phyloP scores from a whole-genome alignment of 2,329 filamentous ascomycete genomes.

The Cladosporium sp. region DNA sequence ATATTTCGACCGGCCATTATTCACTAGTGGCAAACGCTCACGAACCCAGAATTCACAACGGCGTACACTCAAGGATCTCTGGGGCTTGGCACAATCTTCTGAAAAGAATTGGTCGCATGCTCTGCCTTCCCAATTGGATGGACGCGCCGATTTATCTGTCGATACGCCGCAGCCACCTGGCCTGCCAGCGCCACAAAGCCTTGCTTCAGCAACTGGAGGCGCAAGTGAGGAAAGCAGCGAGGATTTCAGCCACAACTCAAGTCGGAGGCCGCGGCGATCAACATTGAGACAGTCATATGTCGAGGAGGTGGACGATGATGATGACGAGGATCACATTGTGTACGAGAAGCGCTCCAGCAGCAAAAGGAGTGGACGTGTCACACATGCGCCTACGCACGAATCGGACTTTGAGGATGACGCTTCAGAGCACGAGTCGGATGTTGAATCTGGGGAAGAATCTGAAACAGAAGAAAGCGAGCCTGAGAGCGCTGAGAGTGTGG shows the following conservation, averaged over 20 bases:
- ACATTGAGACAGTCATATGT: neutral
- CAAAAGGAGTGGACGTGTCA: neutral
- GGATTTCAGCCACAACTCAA: neutral
- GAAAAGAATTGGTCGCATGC: neutral
- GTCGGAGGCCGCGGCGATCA: neutral
- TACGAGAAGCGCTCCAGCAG: neutral
- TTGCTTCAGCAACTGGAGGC: neutral
- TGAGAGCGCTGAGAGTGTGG: neutral
- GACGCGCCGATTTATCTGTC: neutral
- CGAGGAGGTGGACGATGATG: neutral
- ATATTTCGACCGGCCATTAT: neutral
- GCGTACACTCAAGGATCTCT: neutral
- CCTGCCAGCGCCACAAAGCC: neutral
- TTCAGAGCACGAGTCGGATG: neutral
- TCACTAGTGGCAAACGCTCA: neutral
- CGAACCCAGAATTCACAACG: neutral
- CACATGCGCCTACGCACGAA: neutral
- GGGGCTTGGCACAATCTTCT: neutral
- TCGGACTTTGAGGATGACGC: neutral
- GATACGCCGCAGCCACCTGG: neutral
- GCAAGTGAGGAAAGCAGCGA: neutral
- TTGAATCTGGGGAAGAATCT: neutral
- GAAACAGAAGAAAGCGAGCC: neutral
- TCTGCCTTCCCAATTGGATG: neutral
- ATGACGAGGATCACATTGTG: neutral